Conservation (phyloP, 306 rosid species). For the Rosa lucieae region DNA sequence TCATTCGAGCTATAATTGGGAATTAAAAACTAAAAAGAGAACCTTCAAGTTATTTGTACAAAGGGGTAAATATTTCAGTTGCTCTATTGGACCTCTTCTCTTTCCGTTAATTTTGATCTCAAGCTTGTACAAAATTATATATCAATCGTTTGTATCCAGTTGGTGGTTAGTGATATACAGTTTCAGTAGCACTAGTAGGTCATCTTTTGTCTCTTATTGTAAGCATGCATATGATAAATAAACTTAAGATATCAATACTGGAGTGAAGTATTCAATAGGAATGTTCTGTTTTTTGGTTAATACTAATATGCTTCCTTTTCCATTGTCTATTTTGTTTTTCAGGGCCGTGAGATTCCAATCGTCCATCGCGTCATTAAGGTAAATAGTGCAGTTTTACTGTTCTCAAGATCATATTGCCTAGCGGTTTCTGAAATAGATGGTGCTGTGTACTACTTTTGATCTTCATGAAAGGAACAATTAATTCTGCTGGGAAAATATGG, state of each 20-base stretch:
- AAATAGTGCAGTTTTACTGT: slow-evolving; percentile 10
- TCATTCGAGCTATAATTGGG: neutral
- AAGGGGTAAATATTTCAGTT: neutral
- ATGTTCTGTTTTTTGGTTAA: slow-evolving; percentile 9
- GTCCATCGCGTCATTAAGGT: slow-evolving; percentile 96
- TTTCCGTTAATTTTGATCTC: neutral
- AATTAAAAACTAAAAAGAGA: neutral
- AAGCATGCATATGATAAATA: neutral
- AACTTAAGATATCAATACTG: slow-evolving; percentile 1
- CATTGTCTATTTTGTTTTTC: slow-evolving; percentile 8
- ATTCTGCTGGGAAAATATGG: neutral
- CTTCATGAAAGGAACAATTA: neutral
- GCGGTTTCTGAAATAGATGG: neutral
- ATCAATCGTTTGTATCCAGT: neutral
- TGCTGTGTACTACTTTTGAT: neutral
- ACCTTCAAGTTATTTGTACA: neutral
- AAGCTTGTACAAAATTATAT: neutral
- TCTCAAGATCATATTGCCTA: neutral
- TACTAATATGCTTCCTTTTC: slow-evolving; percentile 8
- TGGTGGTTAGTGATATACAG: no score
- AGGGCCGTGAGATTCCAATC: slow-evolving; percentile 98
- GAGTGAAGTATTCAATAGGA: slow-evolving; percentile 6
- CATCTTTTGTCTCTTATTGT: neutral
- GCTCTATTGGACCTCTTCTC: neutral
- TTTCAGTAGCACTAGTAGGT: neutral